Conservation (phyloP, 345 rosid species). For the Lepidium sativum region DNA sequence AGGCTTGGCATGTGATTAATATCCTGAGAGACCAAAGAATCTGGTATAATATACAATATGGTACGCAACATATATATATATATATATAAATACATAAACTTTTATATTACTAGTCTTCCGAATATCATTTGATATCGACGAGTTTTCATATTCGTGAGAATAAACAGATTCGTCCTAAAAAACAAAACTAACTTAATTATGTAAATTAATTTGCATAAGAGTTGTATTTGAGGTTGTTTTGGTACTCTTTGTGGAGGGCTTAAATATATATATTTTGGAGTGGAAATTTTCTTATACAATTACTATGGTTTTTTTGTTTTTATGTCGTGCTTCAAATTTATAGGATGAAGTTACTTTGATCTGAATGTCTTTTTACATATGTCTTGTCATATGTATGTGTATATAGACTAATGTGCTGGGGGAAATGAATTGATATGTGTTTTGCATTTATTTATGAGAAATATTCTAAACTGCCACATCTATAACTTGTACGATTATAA, state of each 20-base stretch:
- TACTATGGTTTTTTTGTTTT: not conserved
- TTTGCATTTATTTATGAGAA: not conserved
- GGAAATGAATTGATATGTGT: not conserved
- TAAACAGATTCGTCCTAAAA: too few species aligned
- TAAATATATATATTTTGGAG: not conserved
- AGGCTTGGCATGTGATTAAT: conserved; percentile 34
- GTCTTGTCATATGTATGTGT: not conserved
- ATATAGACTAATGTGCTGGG: not conserved
- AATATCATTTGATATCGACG: too few species aligned
- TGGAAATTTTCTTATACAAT: not conserved
- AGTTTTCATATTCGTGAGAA: too few species aligned
- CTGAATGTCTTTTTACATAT: not conserved
- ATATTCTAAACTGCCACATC: not conserved
- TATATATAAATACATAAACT: not conserved
- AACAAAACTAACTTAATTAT: not conserved
- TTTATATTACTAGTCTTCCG: not conserved
- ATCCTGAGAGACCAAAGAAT: not conserved
- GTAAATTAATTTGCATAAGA: not conserved
- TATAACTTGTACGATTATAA: not conserved
- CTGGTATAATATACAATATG: not conserved
- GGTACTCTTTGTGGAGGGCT: not conserved
- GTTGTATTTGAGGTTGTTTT: not conserved
- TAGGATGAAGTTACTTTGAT: not conserved
- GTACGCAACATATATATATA: not conserved
- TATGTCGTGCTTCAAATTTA: not conserved